Base-by-base conservation (phyloP, 148 eudicot species). In the Rheum nobile region DNA sequence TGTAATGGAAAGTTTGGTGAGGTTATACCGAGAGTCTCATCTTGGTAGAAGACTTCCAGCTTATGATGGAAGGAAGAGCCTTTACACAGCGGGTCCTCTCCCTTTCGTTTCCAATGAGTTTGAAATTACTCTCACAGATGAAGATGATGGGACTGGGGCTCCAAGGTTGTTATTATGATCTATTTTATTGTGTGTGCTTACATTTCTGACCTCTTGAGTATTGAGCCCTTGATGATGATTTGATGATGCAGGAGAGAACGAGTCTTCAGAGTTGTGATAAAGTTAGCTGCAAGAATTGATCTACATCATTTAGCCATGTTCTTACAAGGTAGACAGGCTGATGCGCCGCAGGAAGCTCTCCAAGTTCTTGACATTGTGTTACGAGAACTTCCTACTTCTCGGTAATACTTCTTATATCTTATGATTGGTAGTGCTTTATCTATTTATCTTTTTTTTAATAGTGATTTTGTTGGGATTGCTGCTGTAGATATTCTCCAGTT, bases 1-100 rank as follows among this genome's bases (percentile, higher is more conserved):
- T 71, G 89, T 94, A 37, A 89, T 94, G 87, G 84, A 32, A 26
- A 82, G 88, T 35, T 79, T 94, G 79, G 95, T 88, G 65, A 85
- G 75, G 46, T 68, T 83, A 32, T 87, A 91, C 67, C 72, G 84
- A 48, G 96, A 85, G 71, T 88, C 97, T 75, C 96, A 91, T 81
- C 87, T 94, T 59, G 97, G 97, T 14, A 91, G 77, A 72, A 82
- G 92, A 75, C 84, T 89, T 77, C 92, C 94, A 50, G 98, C 88
- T 31, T 94, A 91, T 84, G 98, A 94, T 84, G 97, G 98, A 26
- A 84, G 90, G 59, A 91, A 88, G 80, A 85, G 96, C 74, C 84
- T 91, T 19, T 94, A 91, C 70, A 89, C 96, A 4, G 98, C 98
- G 13, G 98, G 97, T 9, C 85, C 90, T 22, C 86, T 94, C 12